Conservation (phyloP, 129 eudicot species). For the Arctium minus region DNA sequence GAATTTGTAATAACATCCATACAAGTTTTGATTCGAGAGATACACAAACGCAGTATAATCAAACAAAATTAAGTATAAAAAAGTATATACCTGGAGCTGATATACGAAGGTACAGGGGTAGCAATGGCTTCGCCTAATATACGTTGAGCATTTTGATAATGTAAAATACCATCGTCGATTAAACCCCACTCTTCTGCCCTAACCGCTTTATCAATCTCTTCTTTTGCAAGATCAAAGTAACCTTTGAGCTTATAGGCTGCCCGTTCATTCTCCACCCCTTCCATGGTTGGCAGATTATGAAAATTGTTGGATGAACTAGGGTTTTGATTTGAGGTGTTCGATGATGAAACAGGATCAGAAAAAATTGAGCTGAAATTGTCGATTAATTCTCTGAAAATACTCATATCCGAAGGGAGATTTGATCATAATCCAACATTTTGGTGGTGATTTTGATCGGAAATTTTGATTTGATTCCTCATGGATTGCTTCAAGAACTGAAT, state of each 20-base stretch:
- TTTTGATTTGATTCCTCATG: background rate
- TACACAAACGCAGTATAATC: background rate
- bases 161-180: conserved; percentile 62
- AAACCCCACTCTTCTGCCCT: conserved; percentile 99
- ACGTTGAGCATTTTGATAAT: conserved; percentile 65
- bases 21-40: background rate
- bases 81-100: conserved; percentile 52
- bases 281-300: conserved; percentile 41
- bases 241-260: conserved; percentile 87
- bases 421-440: conserved; percentile 18
- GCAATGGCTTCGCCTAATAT: conserved; percentile 70
- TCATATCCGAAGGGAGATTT: conserved; percentile 36
- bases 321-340: conserved; percentile 37
- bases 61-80: background rate
- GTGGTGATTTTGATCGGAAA: background rate
- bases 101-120: conserved; percentile 86
- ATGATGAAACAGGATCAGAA: conserved; percentile 36
- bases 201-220: conserved; percentile 81
- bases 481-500: background rate
- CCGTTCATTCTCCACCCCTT: conserved; percentile 76
- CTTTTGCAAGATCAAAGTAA: conserved; percentile 80
- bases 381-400: conserved; percentile 48
- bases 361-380: conserved; percentile 53
- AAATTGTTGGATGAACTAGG: conserved; percentile 32
- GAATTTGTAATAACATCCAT: background rate